Base-by-base conservation (phyloP, 2,329 filamentous ascomycete species). In the Lithohypha guttulata region DNA sequence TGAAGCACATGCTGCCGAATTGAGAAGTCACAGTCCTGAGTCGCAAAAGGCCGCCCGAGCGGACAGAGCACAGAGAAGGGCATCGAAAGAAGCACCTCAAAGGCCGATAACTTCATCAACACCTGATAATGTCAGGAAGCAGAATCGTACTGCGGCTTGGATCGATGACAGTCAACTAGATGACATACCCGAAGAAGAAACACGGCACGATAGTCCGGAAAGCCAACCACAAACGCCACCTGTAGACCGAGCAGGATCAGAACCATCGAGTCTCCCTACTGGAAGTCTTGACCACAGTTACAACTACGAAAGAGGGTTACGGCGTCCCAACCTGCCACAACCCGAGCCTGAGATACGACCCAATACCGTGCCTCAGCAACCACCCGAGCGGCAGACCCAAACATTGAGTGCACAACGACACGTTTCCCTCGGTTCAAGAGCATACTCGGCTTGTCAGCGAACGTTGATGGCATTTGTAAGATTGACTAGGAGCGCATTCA, bases 211-310 rank as follows among this genome's bases (percentile, higher is more conserved):
- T 7, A 39, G 36, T 25, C n/a, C 19, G 9, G 27, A 32, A 21
- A 13, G 15, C 15, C 3, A 39, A 20, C 27, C 17, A 9, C 19
- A 39, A 33, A 37, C 34, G 8, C 34, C 34, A 37, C 14, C 11
- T 21, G 13, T 10, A 19, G 14, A 37, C 17, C 34, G 34, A 6
- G 34, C 28, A 17, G 11, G 6, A 27, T 41, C 39, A 21, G 15
- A 49, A 10, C 47, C 49, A 9, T 51, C 49, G 4, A 49, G 46
- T 31, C 50, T 51, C 34, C 49, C 49, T 15, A 51, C 47, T 36
- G 49, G 48, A 4, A 47, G 50, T 13, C 47, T 50, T 34, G 46
- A 51, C 22, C 44, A 50, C 25, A 51, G 49, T 29, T 51, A 51
- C 41, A 51, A 50, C 30, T 51, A 50, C 23, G 49, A 51, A 39